Conservation (phyloP, 805 yeast genomes). For the Dipodascopsis uninucleata region DNA sequence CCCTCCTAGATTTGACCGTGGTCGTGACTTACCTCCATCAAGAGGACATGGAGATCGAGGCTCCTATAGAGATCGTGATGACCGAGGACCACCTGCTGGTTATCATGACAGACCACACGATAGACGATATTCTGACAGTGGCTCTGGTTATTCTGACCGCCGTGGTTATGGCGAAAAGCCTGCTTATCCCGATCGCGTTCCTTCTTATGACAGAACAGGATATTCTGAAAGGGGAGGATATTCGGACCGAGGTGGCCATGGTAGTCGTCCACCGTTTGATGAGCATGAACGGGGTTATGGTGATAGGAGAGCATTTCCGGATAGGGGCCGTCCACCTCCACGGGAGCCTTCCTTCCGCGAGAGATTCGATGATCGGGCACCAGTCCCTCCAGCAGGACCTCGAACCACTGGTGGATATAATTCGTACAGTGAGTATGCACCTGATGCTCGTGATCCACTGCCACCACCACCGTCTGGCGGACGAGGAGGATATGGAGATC, state of each 20-base stretch:
- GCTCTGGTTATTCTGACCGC: neutral
- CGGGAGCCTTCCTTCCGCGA: no score
- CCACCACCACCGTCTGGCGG: no score
- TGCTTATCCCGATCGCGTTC: neutral
- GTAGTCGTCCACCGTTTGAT: no score
- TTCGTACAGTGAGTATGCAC: no score
- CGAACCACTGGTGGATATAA: no score
- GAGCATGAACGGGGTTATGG: no score
- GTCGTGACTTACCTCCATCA: neutral
- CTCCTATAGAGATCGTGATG: constrained; percentile 1
- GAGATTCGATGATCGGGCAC: no score
- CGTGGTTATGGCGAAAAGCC: constrained; percentile 8
- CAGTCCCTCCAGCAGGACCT: no score
- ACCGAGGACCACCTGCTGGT: neutral
- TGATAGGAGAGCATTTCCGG: no score
- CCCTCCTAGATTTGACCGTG: neutral
- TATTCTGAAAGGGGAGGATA: constrained; percentile 1
- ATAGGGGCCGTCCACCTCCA: no score
- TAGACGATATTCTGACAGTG: neutral
- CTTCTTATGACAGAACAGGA: neutral
- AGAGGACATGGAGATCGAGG: constrained; percentile 10
- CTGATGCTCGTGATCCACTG: no score
- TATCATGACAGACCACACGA: constrained; percentile 5
- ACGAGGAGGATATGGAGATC: no score
- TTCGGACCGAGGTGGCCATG: constrained; percentile 7